These are phyloP conservation scores for Diaporthe citriasiana DNA, from an alignment of 2,329 filamentous ascomycete species.

Conservation along the genomic window DNA sequence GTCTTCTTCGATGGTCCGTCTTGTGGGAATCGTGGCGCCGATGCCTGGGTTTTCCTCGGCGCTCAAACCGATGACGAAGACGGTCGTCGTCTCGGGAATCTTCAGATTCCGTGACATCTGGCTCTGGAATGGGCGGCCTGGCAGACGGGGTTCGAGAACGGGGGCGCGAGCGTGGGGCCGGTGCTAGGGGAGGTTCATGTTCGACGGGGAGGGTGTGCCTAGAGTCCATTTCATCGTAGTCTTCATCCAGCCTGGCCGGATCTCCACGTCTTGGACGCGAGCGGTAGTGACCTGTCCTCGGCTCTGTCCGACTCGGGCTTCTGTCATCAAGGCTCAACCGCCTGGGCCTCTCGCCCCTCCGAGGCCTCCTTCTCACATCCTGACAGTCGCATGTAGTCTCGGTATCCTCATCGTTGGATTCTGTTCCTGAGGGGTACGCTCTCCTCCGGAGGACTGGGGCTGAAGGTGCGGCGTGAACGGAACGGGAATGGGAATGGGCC, in stretches of 20 bases:
- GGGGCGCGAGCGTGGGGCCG: slow-evolving; percentile 45
- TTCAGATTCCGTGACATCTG: slow-evolving; percentile 25
- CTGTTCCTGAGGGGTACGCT: slow-evolving; percentile 52
- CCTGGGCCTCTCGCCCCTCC: slow-evolving; percentile 41
- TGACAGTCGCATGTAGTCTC: slow-evolving; percentile 53
- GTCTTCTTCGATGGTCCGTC: slow-evolving; percentile 45
- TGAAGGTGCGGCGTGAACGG: slow-evolving; percentile 49
- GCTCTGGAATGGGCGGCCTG: slow-evolving; percentile 40
- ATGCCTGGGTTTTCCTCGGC: slow-evolving; percentile 42
- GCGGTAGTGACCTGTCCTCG: slow-evolving; percentile 30
- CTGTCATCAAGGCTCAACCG: slow-evolving; percentile 36
- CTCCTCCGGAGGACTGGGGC: slow-evolving; percentile 54
- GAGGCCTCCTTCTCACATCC: slow-evolving; percentile 50
- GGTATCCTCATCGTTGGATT: slow-evolving; percentile 56
- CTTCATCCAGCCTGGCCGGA: slow-evolving; percentile 38
- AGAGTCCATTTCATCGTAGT: slow-evolving; percentile 43
- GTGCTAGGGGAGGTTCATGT: slow-evolving; percentile 36
- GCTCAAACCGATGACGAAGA: slow-evolving; percentile 41
- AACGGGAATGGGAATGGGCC: slow-evolving; percentile 44
- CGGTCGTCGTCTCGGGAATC: slow-evolving; percentile 35
- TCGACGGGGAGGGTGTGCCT: slow-evolving; percentile 43
- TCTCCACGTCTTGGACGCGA: slow-evolving; percentile 27
- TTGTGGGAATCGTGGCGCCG: slow-evolving; percentile 48
- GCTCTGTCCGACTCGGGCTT: slow-evolving; percentile 35
- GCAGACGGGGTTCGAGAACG: slow-evolving; percentile 44